Percentiles rank a stretch among this genome's conserved stretches.
phyloP scores from a whole-genome alignment of 2,329 filamentous ascomycete genomes.

The Cladophialophora immunda region DNA sequence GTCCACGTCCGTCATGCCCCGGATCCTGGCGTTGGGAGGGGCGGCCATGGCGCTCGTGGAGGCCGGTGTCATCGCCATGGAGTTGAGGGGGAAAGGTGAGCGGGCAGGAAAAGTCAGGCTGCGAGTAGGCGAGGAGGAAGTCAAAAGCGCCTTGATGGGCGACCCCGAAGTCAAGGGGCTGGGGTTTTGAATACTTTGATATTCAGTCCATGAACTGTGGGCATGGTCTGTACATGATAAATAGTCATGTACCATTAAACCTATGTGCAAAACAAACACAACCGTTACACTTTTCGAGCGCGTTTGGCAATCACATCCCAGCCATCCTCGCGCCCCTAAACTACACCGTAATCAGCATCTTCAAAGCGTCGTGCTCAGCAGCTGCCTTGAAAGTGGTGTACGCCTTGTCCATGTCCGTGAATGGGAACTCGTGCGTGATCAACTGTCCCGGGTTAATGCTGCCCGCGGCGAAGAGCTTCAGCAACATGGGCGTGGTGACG shows the following conservation, averaged over 20 bases:
- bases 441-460: conserved; percentile 54
- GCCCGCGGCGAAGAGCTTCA: conserved; percentile 56
- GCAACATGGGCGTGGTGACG: conserved; percentile 58
- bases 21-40: conserved; percentile 69
- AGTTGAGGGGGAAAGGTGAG: conserved; percentile 77
- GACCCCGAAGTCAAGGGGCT: conserved; percentile 86
- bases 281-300: not conserved
- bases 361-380: conserved; percentile 54
- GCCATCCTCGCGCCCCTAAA: not conserved
- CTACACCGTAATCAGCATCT: conserved; percentile 51
- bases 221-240: not conserved
- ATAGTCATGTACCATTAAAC: not conserved
- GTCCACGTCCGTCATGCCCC: conserved; percentile 43
- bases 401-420: conserved; percentile 54
- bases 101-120: conserved; percentile 86
- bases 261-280: not conserved
- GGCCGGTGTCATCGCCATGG: conserved; percentile 85
- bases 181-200: conserved; percentile 60
- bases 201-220: not conserved
- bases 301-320: not conserved
- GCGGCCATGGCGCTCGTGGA: conserved; percentile 86
- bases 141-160: conserved; percentile 85
- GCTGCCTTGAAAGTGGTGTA: conserved; percentile 56
- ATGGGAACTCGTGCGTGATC: conserved; percentile 58
- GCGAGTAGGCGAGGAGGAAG: conserved; percentile 87